These are phyloP conservation scores for Aegle marmelos DNA, from an alignment of 345 rosid genomes.

Conservation along the genomic window DNA sequence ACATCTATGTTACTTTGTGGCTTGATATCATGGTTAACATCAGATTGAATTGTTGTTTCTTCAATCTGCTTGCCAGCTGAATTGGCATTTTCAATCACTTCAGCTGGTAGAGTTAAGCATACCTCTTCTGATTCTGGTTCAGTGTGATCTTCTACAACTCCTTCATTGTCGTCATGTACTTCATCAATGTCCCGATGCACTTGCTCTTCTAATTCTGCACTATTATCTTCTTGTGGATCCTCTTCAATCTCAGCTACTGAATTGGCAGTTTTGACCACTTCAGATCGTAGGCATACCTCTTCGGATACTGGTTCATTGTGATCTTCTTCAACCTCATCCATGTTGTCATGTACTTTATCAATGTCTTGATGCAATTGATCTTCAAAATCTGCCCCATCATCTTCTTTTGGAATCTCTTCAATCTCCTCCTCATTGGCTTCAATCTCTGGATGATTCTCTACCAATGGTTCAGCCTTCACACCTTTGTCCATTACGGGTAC, in stretches of 20 bases:
- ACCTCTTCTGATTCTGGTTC: slow-evolving; percentile 19
- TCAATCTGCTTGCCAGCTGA: not conserved
- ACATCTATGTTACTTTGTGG: slow-evolving; percentile 16
- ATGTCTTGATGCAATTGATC: slow-evolving; percentile 15
- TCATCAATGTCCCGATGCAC: slow-evolving; percentile 13
- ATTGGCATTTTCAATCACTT: slow-evolving; percentile 1
- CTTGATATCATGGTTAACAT: slow-evolving; percentile 15
- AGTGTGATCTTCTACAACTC: slow-evolving; percentile 9
- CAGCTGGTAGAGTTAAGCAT: slow-evolving; percentile 1
- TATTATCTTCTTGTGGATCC: slow-evolving; percentile 10
- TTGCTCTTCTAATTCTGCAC: slow-evolving; percentile 6
- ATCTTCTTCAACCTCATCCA: slow-evolving; percentile 23
- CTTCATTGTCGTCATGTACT: slow-evolving; percentile 18
- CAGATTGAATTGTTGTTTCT: not conserved
- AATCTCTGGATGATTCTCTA: not conserved
- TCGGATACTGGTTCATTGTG: slow-evolving; percentile 9
- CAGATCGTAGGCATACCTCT: slow-evolving; percentile 9
- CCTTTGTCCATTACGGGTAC: slow-evolving; percentile 20
- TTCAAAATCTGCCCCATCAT: slow-evolving; percentile 3
- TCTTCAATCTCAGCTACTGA: slow-evolving; percentile 12
- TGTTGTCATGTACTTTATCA: slow-evolving; percentile 14
- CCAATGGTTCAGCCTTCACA: not conserved
- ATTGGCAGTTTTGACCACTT: slow-evolving; percentile 1
- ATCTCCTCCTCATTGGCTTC: not conserved
- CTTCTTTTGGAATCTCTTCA: slow-evolving; percentile 16